These are phyloP conservation scores for Trametes polyzona DNA, from an alignment of 1,284 basidiomycete genomes.

Conservation along the genomic window DNA sequence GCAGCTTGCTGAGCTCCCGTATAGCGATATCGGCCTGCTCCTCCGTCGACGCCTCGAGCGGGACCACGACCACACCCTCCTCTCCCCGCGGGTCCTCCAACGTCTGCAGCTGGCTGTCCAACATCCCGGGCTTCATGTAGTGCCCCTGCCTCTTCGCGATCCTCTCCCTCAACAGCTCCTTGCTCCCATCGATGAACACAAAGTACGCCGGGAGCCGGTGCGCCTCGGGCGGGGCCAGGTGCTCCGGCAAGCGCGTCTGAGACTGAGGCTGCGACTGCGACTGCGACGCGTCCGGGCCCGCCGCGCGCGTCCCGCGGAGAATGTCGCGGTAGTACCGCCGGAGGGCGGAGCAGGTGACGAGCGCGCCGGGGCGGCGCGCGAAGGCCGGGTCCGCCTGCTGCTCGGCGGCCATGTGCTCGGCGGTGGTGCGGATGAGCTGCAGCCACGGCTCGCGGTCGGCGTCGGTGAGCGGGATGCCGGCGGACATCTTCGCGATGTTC, in stretches of 20 bases:
- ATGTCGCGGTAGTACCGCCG: slow-evolving; percentile 84
- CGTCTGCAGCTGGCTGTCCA: slow-evolving; percentile 83
- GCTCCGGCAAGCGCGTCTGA: slow-evolving; percentile 28
- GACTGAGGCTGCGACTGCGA: slow-evolving; percentile 29
- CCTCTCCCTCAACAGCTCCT: slow-evolving; percentile 65
- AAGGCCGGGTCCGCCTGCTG: slow-evolving; percentile 24
- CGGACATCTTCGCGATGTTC: slow-evolving; percentile 90
- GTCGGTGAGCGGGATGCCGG: slow-evolving; percentile 81
- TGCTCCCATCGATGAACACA: slow-evolving; percentile 79
- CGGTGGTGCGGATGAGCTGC: slow-evolving; percentile 68
- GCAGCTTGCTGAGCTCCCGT: slow-evolving; percentile 36
- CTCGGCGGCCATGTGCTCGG: slow-evolving; percentile 46
- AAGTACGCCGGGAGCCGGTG: slow-evolving; percentile 69
- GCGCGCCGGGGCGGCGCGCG: slow-evolving; percentile 48
- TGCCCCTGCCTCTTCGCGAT: slow-evolving; percentile 79
- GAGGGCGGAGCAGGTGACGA: slow-evolving; percentile 89
- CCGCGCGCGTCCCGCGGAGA: slow-evolving; percentile 57
- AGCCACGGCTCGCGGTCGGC: slow-evolving; percentile 90
- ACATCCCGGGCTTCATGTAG: slow-evolving; percentile 90
- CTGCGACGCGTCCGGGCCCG: slow-evolving; percentile 17
- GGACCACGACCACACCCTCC: slow-evolving; percentile 68
- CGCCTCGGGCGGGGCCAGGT: slow-evolving; percentile 32
- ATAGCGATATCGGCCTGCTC: slow-evolving; percentile 56
- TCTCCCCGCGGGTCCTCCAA: slow-evolving; percentile 80
- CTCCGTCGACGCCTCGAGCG: slow-evolving; percentile 57